Percentiles rank a stretch among this genome's conserved stretches.
Evolutionary conservation across 352 stramenopile genomes (phyloP).

Genomic region (Globisporangium abappressorium): DNA sequence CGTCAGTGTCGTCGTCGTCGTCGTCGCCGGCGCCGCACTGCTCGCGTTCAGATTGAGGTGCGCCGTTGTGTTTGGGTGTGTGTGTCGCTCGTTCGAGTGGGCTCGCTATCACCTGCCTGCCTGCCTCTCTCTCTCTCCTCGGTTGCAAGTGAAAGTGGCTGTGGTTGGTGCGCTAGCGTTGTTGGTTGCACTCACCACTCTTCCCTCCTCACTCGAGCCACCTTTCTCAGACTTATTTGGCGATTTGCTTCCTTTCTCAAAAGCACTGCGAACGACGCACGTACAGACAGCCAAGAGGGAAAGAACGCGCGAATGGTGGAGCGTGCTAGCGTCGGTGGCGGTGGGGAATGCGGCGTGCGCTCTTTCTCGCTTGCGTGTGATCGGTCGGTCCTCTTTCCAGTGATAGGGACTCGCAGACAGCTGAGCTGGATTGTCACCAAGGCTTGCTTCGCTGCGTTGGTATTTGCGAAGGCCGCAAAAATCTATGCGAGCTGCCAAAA

Average conservation of each 20-base stretch:
- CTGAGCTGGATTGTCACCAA: no score
- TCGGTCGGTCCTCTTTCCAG: no score
- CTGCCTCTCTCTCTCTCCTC: neutral
- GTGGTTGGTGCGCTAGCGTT: neutral
- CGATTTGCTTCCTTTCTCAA: neutral
- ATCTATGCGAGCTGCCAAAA: no score
- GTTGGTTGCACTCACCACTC: neutral
- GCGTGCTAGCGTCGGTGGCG: no score
- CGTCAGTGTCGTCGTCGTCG: constrained; percentile 5
- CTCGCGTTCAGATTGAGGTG: constrained; percentile 15
- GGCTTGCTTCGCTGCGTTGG: no score
- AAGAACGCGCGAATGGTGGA: neutral
- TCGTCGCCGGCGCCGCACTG: constrained; percentile 9
- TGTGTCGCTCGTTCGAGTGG: neutral
- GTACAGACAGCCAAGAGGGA: neutral
- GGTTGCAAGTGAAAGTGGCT: neutral
- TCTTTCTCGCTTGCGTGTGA: no score
- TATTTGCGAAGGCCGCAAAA: no score
- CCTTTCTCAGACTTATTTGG: constrained; percentile 2
- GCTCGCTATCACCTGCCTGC: neutral
- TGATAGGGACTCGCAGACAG: no score
- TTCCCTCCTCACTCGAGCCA: neutral
- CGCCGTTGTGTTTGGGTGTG: constrained; percentile 10
- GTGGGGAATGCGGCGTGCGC: no score
- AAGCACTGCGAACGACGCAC: neutral